Base-by-base conservation (phyloP, 768 basidiomycete species). In the Symmetrospora coprosmae region DNA sequence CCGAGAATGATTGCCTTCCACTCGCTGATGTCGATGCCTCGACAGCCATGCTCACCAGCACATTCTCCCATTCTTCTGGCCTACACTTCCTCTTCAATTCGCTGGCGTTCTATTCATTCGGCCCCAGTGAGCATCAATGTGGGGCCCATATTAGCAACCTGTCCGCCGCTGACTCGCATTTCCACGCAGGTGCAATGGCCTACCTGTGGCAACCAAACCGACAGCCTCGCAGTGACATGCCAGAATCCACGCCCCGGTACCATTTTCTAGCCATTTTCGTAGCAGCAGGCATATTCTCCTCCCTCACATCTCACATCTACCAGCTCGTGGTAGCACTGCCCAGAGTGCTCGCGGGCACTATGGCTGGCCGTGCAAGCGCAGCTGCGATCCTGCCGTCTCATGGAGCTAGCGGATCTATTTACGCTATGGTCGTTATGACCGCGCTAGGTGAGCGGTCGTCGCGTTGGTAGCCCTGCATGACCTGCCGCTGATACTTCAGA, bases 51-150 rank as follows among this genome's bases (percentile, higher is more conserved):
- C 37, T 58, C 16, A 58, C 55, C 3, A 45, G 41, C 23, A 38
- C 37, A 9, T 58, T 58, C 55, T 43, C 39, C 41, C 55, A 58
- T 46, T 38, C 28, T 45, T 43, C 39, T 30, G 55, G 55, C 16
- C 17, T 43, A 3, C 55, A 58, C 46, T 58, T 58, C 55, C n/a
- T 46, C 14, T 58, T 58, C 55, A 58, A 58, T 23, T 58, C 55
- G 11, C 33, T 58, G 46, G 55, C 55, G 7, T 58, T 58, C 41
- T 58, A 58, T 41, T 43, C 39, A 16, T 58, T 58, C 23, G 55
- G 31, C 23, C 55, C 55, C 27, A 37, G 55, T 58, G 31, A 28
- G 55, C 31, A 16, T 8, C 14, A 4, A 5, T 8, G 50, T 27
- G 49, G 13, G 19, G 11, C 19, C 19, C 13, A 6, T 21, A 11